A percentile compares a stretch with the other conserved stretches of the same genome.
Conservation (phyloP, 2,329 filamentous ascomycete genomes). For the Zymoseptoria crescenta region DNA sequence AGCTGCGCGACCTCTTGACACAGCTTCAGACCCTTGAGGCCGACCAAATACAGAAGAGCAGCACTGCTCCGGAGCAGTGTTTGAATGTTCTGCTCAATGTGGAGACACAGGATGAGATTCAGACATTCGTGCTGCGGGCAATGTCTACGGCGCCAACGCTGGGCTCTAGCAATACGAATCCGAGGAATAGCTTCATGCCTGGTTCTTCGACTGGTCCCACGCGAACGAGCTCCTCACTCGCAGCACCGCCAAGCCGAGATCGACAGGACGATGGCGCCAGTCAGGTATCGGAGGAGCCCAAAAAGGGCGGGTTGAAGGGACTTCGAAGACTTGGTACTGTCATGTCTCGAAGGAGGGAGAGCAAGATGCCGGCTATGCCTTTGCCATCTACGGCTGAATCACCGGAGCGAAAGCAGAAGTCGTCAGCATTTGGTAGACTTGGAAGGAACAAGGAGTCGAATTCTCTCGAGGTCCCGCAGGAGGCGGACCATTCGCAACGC, state of each 20-base stretch:
- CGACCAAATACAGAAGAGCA: constrained; percentile 71
- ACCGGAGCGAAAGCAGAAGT: constrained; percentile 48
- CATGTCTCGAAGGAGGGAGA: constrained; percentile 55
- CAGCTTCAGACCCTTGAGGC: constrained; percentile 90
- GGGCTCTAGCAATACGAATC: constrained; percentile 3
- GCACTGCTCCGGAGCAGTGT: constrained; percentile 67
- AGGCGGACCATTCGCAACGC: constrained; percentile 17
- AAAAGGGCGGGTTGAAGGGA: constrained; percentile 42
- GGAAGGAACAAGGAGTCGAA: constrained; percentile 54
- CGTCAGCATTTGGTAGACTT: constrained; percentile 47
- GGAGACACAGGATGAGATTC: constrained; percentile 79
- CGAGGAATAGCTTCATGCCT: constrained; percentile 7
- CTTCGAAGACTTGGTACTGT: constrained; percentile 58
- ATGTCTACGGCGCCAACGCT: constrained; percentile 24
- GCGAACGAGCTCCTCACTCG: constrained; percentile 1
- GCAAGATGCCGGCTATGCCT: constrained; percentile 37
- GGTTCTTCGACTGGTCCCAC: not conserved
- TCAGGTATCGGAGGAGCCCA: constrained; percentile 33
- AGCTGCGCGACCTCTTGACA: constrained; percentile 82
- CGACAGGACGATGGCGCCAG: constrained; percentile 16
- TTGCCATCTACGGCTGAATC: constrained; percentile 32
- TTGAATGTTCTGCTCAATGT: constrained; percentile 78
- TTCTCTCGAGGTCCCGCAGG: constrained; percentile 30
- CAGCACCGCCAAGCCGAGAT: not conserved
- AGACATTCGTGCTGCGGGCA: constrained; percentile 51